These are phyloP conservation scores for Oenanthe javanica DNA, from an alignment of 140 eudicot genomes.

Conservation along the genomic window DNA sequence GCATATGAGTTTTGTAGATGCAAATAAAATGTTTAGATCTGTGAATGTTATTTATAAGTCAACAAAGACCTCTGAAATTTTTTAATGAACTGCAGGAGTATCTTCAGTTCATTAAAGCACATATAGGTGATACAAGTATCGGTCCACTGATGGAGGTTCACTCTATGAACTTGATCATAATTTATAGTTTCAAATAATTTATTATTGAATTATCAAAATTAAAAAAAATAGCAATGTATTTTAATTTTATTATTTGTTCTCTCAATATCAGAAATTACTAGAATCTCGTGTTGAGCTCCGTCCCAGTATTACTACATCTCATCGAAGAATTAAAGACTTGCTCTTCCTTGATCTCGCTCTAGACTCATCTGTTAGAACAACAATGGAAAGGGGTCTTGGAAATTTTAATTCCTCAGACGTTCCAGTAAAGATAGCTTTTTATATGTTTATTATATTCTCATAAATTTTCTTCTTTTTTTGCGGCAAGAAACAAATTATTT, in stretches of 20 bases:
- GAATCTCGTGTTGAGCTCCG: constrained; percentile 61
- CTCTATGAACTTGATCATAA: background rate
- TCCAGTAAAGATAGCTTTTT: background rate
- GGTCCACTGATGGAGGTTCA: constrained; percentile 50
- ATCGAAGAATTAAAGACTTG: constrained; percentile 47
- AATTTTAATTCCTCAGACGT: constrained; percentile 21
- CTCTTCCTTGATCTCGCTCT: constrained; percentile 58
- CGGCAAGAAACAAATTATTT: background rate
- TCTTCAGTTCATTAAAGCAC: constrained; percentile 42
- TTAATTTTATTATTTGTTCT: background rate
- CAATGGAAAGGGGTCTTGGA: constrained; percentile 53
- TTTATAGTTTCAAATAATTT: background rate
- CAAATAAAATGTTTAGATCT: background rate
- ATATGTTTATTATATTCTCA: background rate
- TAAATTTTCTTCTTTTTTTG: background rate
- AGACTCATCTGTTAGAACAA: constrained; percentile 54
- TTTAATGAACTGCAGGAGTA: constrained; percentile 32
- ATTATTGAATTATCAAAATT: background rate
- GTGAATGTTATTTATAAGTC: background rate
- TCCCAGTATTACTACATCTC: constrained; percentile 40
- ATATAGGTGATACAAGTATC: constrained; percentile 47
- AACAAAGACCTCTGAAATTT: background rate
- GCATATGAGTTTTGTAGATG: background rate
- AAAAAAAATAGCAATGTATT: background rate
- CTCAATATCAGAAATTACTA: constrained; percentile 36